Conservation (phyloP, 2,329 filamentous ascomycete genomes). For the Fusarium coicis region DNA sequence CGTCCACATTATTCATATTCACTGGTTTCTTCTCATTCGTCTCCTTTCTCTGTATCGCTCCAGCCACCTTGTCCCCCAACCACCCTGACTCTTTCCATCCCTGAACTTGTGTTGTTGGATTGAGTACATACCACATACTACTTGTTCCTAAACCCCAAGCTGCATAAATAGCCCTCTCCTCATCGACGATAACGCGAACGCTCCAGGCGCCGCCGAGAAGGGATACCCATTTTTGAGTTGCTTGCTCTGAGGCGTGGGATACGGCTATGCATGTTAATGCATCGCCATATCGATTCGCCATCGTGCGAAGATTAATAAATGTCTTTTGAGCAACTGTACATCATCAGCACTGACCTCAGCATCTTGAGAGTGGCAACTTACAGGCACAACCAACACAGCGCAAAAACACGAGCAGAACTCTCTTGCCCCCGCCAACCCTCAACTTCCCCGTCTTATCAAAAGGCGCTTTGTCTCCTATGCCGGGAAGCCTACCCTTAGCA, state of each 20-base stretch:
- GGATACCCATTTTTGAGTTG: conserved; percentile 67
- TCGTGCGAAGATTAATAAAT: conserved; percentile 65
- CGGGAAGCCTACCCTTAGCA: conserved; percentile 57
- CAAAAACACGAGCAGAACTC: conserved; percentile 62
- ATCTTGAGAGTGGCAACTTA: conserved; percentile 47
- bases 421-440: conserved; percentile 55
- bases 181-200: conserved; percentile 66
- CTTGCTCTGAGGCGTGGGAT: conserved; percentile 66
- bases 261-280: conserved; percentile 66
- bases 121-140: conserved; percentile 62
- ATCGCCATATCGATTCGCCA: conserved; percentile 62
- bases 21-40: conserved; percentile 33
- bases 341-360: background rate
- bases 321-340: conserved; percentile 64
- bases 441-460: conserved; percentile 58
- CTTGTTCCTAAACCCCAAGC: conserved; percentile 68
- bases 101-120: conserved; percentile 63
- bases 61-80: conserved; percentile 63
- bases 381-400: conserved; percentile 67
- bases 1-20: background rate
- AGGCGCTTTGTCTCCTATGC: conserved; percentile 60
- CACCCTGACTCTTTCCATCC: conserved; percentile 66
- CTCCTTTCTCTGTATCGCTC: conserved; percentile 54
- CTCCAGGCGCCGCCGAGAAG: conserved; percentile 67
- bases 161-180: conserved; percentile 66